These are phyloP conservation scores for Rhipidocladum racemiflorum DNA, from an alignment of 176 grass and related monocot species.

Conservation along the genomic window DNA sequence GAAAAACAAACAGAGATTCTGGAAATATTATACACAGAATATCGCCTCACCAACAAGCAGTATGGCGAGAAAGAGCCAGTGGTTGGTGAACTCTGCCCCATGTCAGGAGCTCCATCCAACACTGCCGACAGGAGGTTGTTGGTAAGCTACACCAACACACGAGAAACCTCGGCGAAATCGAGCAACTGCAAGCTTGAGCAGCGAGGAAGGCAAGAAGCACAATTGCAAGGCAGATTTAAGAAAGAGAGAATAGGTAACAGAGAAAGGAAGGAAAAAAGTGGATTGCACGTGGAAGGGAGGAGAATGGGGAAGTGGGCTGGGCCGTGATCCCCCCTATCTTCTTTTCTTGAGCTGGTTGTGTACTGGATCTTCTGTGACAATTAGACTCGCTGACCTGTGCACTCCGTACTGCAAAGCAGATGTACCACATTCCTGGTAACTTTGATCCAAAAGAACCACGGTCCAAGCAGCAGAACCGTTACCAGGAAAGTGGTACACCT, in stretches of 20 bases:
- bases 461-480: background rate
- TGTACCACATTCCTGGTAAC: background rate
- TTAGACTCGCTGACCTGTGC: too few relatives aligned
- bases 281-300: background rate
- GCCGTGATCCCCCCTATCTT: too few relatives aligned
- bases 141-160: too few relatives aligned
- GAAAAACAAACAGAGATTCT: too few relatives aligned
- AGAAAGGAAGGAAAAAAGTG: background rate
- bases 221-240: background rate
- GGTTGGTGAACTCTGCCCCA: too few relatives aligned
- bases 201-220: background rate
- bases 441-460: slow-evolving; percentile 2
- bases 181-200: too few relatives aligned
- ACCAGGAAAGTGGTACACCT: background rate
- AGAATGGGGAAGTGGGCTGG: background rate
- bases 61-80: too few relatives aligned
- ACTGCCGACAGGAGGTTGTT: too few relatives aligned
- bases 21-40: too few relatives aligned
- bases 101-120: too few relatives aligned
- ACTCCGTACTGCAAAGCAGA: background rate
- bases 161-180: too few relatives aligned
- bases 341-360: background rate
- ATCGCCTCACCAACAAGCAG: too few relatives aligned
- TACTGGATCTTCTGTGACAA: background rate
- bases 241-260: background rate